A percentile compares a stretch with the other conserved stretches of the same genome.
Evolutionary conservation across 2,329 filamentous ascomycete species (phyloP).

Genomic region (Cercospora sp.): DNA sequence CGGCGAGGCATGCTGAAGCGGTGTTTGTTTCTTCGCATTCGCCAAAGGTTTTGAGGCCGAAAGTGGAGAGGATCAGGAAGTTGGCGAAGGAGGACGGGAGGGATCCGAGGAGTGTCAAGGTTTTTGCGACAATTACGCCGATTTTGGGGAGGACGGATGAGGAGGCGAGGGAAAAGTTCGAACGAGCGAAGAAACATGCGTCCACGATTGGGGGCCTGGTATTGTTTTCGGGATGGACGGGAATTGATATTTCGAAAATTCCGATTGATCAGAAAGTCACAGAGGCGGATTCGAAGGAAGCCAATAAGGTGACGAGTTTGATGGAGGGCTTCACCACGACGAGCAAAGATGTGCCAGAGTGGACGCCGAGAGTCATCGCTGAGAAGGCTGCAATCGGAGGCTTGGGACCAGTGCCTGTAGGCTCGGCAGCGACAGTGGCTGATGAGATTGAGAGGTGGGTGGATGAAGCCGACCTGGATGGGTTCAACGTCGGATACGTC

Average conservation of each 20-base stretch:
- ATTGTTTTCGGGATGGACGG: slow-evolving; percentile 73
- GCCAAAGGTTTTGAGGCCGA: slow-evolving; percentile 61
- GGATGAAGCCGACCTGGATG: slow-evolving; percentile 45
- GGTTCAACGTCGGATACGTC: slow-evolving; percentile 49
- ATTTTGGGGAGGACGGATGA: slow-evolving; percentile 66
- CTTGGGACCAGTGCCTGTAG: slow-evolving; percentile 51
- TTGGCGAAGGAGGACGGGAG: slow-evolving; percentile 54
- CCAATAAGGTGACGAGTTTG: slow-evolving; percentile 43
- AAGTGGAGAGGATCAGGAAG: slow-evolving; percentile 62
- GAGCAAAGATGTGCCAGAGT: slow-evolving; percentile 50
- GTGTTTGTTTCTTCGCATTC: slow-evolving; percentile 69
- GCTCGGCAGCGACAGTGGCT: slow-evolving; percentile 48
- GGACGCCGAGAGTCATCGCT: slow-evolving; percentile 50
- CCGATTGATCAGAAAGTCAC: slow-evolving; percentile 60
- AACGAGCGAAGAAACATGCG: slow-evolving; percentile 61
- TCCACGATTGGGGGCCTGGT: slow-evolving; percentile 67
- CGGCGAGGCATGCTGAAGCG: slow-evolving; percentile 60
- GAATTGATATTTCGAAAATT: slow-evolving; percentile 60
- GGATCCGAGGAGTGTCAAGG: slow-evolving; percentile 63
- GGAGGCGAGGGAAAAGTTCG: slow-evolving; percentile 64
- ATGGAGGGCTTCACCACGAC: slow-evolving; percentile 40
- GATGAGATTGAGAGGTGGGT: slow-evolving; percentile 53
- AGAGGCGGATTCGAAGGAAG: slow-evolving; percentile 56
- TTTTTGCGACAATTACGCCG: slow-evolving; percentile 65
- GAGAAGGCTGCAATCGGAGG: slow-evolving; percentile 53